phyloP scores from a whole-genome alignment of 2,329 filamentous ascomycete species.

The Fusarium caatingaense region DNA sequence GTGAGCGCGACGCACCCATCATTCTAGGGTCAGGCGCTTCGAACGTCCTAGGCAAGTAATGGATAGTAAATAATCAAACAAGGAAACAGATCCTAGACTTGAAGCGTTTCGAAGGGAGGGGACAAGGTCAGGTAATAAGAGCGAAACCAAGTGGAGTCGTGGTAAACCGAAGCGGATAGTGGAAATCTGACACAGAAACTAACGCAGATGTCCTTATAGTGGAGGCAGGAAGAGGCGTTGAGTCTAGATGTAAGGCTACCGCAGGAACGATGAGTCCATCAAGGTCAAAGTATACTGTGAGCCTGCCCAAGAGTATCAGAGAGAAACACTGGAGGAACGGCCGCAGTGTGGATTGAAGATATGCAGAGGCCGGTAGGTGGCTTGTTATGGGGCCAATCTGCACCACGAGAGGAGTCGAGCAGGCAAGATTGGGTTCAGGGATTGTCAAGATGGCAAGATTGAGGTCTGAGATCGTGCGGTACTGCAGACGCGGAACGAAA shows the following conservation, averaged over 20 bases:
- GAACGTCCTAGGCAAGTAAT: slow-evolving; percentile 36
- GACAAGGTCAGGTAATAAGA: slow-evolving; percentile 41
- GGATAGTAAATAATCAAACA: slow-evolving; percentile 20
- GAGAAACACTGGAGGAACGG: slow-evolving; percentile 2
- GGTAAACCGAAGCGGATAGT: slow-evolving; percentile 34
- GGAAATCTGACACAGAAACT: slow-evolving; percentile 35
- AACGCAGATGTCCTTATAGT: slow-evolving; percentile 39
- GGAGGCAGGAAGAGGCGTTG: slow-evolving; percentile 38
- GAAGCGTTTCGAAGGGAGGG: slow-evolving; percentile 30
- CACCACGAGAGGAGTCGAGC: slow-evolving; percentile 7
- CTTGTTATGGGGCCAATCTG: slow-evolving; percentile 33
- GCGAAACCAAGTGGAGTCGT: slow-evolving; percentile 28
- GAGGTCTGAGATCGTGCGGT: slow-evolving; percentile 14
- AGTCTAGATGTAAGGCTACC: slow-evolving; percentile 44
- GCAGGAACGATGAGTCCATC: slow-evolving; percentile 27
- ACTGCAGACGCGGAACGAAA: slow-evolving; percentile 18
- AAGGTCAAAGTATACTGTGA: slow-evolving; percentile 20
- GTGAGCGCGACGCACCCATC: slow-evolving; percentile 62
- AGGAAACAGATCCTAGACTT: slow-evolving; percentile 18
- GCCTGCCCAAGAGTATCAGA: slow-evolving; percentile 11
- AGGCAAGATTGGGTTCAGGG: slow-evolving; percentile 20
- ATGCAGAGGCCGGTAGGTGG: slow-evolving; percentile 34
- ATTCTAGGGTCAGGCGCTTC: slow-evolving; percentile 39
- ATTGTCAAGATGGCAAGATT: slow-evolving; percentile 16
- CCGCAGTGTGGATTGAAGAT: slow-evolving; percentile 24